phyloP scores from a whole-genome alignment of 352 stramenopile genomes.

The Phytopythium mirpurense region DNA sequence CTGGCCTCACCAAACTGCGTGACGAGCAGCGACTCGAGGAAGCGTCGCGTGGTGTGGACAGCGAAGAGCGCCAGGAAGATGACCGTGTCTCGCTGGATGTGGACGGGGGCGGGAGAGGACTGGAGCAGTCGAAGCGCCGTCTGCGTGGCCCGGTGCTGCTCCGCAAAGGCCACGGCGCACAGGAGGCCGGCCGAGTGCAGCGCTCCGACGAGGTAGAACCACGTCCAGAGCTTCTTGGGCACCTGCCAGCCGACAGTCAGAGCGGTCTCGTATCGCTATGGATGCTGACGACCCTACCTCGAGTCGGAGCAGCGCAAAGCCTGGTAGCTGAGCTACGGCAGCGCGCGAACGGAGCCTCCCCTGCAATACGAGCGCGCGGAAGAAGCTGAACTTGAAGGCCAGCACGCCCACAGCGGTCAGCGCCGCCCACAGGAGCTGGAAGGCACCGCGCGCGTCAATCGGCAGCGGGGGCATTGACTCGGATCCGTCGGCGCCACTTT shows the following conservation, averaged over 20 bases:
- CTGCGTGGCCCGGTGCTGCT: constrained; percentile 29
- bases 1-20: constrained; percentile 61
- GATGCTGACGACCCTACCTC: constrained; percentile 16
- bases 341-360: constrained; percentile 29
- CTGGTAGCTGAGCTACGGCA: constrained; percentile 21
- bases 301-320: constrained; percentile 22
- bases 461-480: neutral
- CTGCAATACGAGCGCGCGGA: constrained; percentile 33
- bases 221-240: constrained; percentile 59
- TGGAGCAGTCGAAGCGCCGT: constrained; percentile 24
- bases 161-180: constrained; percentile 19
- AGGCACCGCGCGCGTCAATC: constrained; percentile 10
- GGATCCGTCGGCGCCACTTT: too few species aligned
- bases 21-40: constrained; percentile 52
- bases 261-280: too few species aligned
- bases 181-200: constrained; percentile 37
- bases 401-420: constrained; percentile 18
- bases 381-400: constrained; percentile 30
- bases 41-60: constrained; percentile 46
- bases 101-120: neutral
- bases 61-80: constrained; percentile 45
- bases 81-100: constrained; percentile 36
- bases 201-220: constrained; percentile 64
- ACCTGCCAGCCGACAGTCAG: constrained; percentile 6
- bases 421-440: constrained; percentile 23